Conservation (phyloP, 1,284 basidiomycete genomes). For the Trametes hirsuta region DNA sequence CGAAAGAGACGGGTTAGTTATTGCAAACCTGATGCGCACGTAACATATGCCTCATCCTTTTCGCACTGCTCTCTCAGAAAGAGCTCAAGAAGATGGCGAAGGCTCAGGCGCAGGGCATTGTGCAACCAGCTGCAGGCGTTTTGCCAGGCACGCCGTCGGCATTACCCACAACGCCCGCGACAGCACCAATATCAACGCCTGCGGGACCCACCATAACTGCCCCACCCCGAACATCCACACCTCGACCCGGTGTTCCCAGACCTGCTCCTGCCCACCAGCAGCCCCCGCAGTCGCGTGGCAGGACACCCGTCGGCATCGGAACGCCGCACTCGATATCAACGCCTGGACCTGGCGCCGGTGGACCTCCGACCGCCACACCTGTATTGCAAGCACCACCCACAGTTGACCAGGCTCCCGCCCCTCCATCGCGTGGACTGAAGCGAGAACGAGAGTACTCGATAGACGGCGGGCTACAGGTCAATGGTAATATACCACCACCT, state of each 20-base stretch:
- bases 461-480: slow-evolving; percentile 23
- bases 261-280: slow-evolving; percentile 19
- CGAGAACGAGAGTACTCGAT: slow-evolving; percentile 36
- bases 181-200: slow-evolving; percentile 22
- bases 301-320: slow-evolving; percentile 34
- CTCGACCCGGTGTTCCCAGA: slow-evolving; percentile 26
- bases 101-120: slow-evolving; percentile 50
- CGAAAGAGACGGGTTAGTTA: slow-evolving; percentile 71
- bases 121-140: slow-evolving; percentile 23
- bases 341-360: slow-evolving; percentile 26
- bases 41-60: slow-evolving; percentile 19
- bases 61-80: slow-evolving; percentile 49
- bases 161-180: slow-evolving; percentile 33
- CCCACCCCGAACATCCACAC: slow-evolving; percentile 33
- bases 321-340: slow-evolving; percentile 43
- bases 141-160: slow-evolving; percentile 33
- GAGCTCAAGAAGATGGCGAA: slow-evolving; percentile 73
- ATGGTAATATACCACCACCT: slow-evolving; percentile 36
- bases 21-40: slow-evolving; percentile 2
- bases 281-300: slow-evolving; percentile 38
- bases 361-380: slow-evolving; percentile 1
- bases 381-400: slow-evolving; percentile 9
- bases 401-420: slow-evolving; percentile 23
- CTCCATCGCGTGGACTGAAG: slow-evolving; percentile 51
- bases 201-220: slow-evolving; percentile 12